Conservation (phyloP, 73 alveolate species). For the Uronychia setigera region DNA sequence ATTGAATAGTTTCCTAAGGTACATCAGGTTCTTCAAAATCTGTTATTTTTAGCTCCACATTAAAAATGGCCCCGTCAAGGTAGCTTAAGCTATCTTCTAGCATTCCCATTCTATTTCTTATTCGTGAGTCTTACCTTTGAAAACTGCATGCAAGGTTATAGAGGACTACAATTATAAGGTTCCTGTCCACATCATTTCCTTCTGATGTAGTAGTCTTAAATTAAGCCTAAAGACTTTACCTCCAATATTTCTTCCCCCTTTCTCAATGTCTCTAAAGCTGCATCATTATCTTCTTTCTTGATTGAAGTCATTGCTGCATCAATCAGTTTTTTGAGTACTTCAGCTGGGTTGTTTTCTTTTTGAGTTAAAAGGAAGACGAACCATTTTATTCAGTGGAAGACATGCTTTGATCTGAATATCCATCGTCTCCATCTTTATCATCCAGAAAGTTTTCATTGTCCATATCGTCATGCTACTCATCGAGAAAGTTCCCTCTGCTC, state of each 20-base stretch:
- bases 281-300: background rate
- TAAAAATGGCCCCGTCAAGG: conserved; percentile 70
- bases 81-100: conserved; percentile 58
- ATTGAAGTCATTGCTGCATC: background rate
- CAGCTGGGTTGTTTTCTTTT: background rate
- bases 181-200: conserved; percentile 76
- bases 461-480: too few relatives aligned
- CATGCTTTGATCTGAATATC: background rate
- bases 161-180: conserved; percentile 61
- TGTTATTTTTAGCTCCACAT: conserved; percentile 58
- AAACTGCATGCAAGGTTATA: conserved; percentile 70
- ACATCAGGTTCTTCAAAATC: conserved; percentile 45
- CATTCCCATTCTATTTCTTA: conserved; percentile 42
- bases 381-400: background rate
- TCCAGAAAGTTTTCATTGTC: too few relatives aligned
- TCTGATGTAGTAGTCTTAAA: conserved; percentile 52
- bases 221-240: background rate
- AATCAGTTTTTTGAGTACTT: background rate
- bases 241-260: background rate
- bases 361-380: background rate
- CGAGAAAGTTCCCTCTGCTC: too few relatives aligned
- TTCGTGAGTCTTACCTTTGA: conserved; percentile 15
- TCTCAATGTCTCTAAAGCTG: background rate
- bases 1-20: background rate
- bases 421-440: background rate